Conservation (phyloP, 805 yeast species). For the Candida cerambycidarum region DNA sequence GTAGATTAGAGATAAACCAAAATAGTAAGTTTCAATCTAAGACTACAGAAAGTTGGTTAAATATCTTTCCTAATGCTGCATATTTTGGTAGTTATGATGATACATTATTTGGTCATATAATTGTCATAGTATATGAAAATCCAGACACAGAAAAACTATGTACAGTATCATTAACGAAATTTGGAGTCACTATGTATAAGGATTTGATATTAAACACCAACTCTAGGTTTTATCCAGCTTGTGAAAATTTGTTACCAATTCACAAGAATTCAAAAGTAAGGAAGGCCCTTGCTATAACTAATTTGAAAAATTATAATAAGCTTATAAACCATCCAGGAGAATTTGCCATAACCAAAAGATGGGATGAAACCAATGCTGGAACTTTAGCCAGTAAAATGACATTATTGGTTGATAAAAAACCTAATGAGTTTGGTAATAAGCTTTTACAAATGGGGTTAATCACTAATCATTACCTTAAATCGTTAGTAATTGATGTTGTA, state of each 20-base stretch:
- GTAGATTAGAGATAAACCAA: constrained; percentile 21
- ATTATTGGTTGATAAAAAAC: constrained; percentile 51
- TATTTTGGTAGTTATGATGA: constrained; percentile 58
- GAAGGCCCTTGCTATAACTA: constrained; percentile 72
- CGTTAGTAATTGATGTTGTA: constrained; percentile 70
- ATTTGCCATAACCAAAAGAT: constrained; percentile 40
- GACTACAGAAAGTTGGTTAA: constrained; percentile 32
- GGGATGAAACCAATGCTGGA: constrained; percentile 88
- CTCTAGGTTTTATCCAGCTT: constrained; percentile 78
- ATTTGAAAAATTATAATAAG: constrained; percentile 64
- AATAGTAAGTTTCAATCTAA: constrained; percentile 12
- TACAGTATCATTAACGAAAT: constrained; percentile 56
- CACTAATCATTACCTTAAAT: constrained; percentile 48
- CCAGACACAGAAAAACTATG: constrained; percentile 46
- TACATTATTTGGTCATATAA: constrained; percentile 43
- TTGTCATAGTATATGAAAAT: constrained; percentile 52
- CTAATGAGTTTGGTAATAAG: constrained; percentile 56
- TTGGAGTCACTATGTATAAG: constrained; percentile 63
- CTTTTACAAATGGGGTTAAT: constrained; percentile 59
- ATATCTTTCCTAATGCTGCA: constrained; percentile 48
- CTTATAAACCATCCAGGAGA: constrained; percentile 41
- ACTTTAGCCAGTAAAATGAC: constrained; percentile 66
- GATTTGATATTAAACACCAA: constrained; percentile 55
- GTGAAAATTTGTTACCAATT: constrained; percentile 58
- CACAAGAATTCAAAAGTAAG: constrained; percentile 60